Conservation (phyloP, 768 basidiomycete species). For the Psilocybe subaeruginosa region DNA sequence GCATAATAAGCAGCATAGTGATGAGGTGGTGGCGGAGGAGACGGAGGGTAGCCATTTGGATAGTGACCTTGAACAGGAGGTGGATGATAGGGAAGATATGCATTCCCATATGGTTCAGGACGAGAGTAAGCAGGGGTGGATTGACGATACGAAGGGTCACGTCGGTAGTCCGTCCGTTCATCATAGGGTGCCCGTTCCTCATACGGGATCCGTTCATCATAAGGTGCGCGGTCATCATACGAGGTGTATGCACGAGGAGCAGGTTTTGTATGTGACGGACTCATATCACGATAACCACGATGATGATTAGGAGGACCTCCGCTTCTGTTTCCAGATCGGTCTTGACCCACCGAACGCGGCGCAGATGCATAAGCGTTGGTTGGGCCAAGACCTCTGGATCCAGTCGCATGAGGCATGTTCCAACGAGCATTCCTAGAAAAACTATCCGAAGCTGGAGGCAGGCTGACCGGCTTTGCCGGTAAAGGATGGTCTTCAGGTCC, state of each 20-base stretch:
- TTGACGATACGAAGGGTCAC: conserved; percentile 13
- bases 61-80: conserved; percentile 15
- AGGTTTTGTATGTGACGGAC: not conserved
- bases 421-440: conserved; percentile 13
- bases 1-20: conserved; percentile 15
- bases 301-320: conserved; percentile 19
- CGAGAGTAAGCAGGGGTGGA: conserved; percentile 17
- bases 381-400: conserved; percentile 30
- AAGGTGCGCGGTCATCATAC: conserved; percentile 16
- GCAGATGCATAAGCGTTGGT: conserved; percentile 26
- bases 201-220: not conserved
- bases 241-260: conserved; percentile 5
- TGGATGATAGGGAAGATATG: conserved; percentile 16
- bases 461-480: conserved; percentile 10
- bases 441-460: conserved; percentile 2
- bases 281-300: conserved; percentile 4
- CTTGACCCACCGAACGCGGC: conserved; percentile 29
- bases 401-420: conserved; percentile 31
- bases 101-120: conserved; percentile 15
- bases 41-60: conserved; percentile 13
- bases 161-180: conserved; percentile 19
- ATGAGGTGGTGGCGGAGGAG: conserved; percentile 15
- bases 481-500: conserved; percentile 12
- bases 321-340: conserved; percentile 31
- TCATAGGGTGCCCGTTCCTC: conserved; percentile 10